Percentiles rank a stretch among this genome's conserved stretches.
Evolutionary conservation across 805 yeast species (phyloP).

Genomic region (Teunomyces gatunensis): DNA sequence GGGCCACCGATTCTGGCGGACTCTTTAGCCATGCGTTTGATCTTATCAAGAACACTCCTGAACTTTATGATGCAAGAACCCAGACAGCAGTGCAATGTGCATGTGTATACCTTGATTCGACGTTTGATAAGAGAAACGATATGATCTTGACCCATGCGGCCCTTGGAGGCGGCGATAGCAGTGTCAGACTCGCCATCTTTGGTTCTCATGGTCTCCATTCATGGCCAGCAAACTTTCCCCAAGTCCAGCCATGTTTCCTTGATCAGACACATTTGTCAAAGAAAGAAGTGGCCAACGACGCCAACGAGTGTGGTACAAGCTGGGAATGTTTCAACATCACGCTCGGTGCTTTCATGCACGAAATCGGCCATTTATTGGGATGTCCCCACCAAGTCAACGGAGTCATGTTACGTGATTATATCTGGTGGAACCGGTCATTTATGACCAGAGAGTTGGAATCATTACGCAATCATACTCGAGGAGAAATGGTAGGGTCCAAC

Average conservation of each 20-base stretch:
- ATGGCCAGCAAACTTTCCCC: slow-evolving; percentile 86
- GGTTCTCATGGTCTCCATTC: slow-evolving; percentile 91
- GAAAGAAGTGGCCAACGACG: slow-evolving; percentile 84
- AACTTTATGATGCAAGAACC: slow-evolving; percentile 36
- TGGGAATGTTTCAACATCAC: slow-evolving; percentile 91
- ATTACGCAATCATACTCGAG: slow-evolving; percentile 47
- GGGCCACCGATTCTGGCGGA: slow-evolving; percentile 72
- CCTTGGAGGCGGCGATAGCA: slow-evolving; percentile 79
- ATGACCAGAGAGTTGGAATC: slow-evolving; percentile 65
- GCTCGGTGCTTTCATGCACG: slow-evolving; percentile 93
- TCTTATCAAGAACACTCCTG: slow-evolving; percentile 47
- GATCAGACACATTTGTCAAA: slow-evolving; percentile 67
- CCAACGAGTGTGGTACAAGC: slow-evolving; percentile 75
- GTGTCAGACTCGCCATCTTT: slow-evolving; percentile 78
- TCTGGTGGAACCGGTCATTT: slow-evolving; percentile 77
- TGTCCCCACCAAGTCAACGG: slow-evolving; percentile 91
- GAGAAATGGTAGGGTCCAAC: slow-evolving; percentile 43
- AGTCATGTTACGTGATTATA: slow-evolving; percentile 85
- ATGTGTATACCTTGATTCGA: slow-evolving; percentile 78
- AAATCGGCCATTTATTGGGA: slow-evolving; percentile 87
- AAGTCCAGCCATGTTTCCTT: slow-evolving; percentile 61
- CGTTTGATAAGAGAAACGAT: slow-evolving; percentile 63
- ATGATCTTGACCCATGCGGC: slow-evolving; percentile 88
- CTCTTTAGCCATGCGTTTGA: slow-evolving; percentile 77
- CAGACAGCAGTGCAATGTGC: slow-evolving; percentile 73